phyloP scores from a whole-genome alignment of 2,329 filamentous ascomycete species.

The Penicillium sp. region DNA sequence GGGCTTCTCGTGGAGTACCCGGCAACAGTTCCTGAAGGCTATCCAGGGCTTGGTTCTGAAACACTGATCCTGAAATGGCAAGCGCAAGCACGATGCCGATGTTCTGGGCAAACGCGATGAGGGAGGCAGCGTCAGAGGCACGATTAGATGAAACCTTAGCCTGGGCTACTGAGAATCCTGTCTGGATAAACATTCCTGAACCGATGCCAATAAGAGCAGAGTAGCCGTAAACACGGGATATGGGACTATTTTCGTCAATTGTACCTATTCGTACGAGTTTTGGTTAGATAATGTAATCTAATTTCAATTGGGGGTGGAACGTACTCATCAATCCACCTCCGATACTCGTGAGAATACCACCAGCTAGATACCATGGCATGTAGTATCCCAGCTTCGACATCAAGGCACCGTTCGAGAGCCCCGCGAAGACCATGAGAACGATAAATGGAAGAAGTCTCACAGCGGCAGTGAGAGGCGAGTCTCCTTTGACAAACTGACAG shows the following conservation, averaged over 20 bases:
- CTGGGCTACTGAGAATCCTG: slow-evolving; percentile 19
- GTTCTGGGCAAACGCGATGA: slow-evolving; percentile 21
- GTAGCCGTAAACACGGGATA: slow-evolving; percentile 15
- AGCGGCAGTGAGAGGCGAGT: slow-evolving; percentile 14
- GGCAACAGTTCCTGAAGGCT: slow-evolving; percentile 12
- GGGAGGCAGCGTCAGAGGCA: slow-evolving; percentile 11
- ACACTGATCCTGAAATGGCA: slow-evolving; percentile 19
- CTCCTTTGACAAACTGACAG: slow-evolving; percentile 21
- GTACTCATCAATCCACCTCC: slow-evolving; percentile 20
- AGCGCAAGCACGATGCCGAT: slow-evolving; percentile 17
- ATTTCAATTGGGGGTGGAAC: neutral
- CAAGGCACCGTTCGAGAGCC: slow-evolving; percentile 10
- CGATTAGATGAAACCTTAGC: slow-evolving; percentile 12
- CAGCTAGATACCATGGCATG: slow-evolving; percentile 20
- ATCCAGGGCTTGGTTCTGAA: slow-evolving; percentile 14
- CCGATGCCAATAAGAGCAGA: slow-evolving; percentile 19
- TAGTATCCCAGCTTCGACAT: slow-evolving; percentile 18
- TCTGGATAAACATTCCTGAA: slow-evolving; percentile 19
- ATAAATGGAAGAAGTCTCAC: slow-evolving; percentile 23
- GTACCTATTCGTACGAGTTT: neutral
- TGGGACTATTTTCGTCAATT: slow-evolving; percentile 4
- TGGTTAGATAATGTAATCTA: neutral
- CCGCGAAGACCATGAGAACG: slow-evolving; percentile 21
- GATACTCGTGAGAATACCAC: slow-evolving; percentile 7
- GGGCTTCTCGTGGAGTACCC: neutral